phyloP scores from a whole-genome alignment of 1,284 basidiomycete species.

The Cronartium ribicola region DNA sequence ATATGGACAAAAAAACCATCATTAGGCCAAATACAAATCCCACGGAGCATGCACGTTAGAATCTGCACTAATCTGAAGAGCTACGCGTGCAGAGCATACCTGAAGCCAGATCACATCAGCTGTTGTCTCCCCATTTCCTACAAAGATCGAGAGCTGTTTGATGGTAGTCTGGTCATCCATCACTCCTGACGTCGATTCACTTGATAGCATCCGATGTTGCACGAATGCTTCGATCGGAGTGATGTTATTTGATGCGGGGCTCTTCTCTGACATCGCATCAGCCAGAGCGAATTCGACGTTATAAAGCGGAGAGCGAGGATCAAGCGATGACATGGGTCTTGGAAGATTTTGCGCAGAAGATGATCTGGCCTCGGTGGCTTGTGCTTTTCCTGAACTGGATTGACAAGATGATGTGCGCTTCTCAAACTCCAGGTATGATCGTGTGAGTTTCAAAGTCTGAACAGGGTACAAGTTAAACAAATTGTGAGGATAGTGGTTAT shows the following conservation, averaged over 20 bases:
- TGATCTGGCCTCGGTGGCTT: not conserved
- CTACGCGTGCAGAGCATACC: not conserved
- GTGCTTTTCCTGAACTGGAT: not conserved
- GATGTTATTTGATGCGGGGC: slow-evolving; percentile 1
- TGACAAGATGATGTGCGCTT: not conserved
- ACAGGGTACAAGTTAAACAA: slow-evolving; percentile 5
- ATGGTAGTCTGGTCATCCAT: not conserved
- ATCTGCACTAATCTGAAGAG: too few species aligned
- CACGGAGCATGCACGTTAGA: too few species aligned
- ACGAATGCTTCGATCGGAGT: not conserved
- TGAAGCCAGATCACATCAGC: slow-evolving; percentile 4
- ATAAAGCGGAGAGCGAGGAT: slow-evolving; percentile 28
- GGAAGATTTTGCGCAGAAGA: not conserved
- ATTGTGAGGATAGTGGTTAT: not conserved
- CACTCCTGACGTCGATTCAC: not conserved
- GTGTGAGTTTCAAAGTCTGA: not conserved
- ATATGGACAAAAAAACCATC: not conserved
- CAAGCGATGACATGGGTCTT: not conserved
- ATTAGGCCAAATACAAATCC: too few species aligned
- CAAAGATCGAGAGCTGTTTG: slow-evolving; percentile 8
- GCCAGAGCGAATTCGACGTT: slow-evolving; percentile 38
- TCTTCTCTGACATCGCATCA: slow-evolving; percentile 37
- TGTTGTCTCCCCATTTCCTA: not conserved
- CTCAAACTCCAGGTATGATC: not conserved
- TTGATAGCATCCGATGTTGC: not conserved